A percentile compares a stretch with the other conserved stretches of the same genome.
Evolutionary conservation across 306 rosid species (phyloP).

Genomic region (Quillaja saponaria): DNA sequence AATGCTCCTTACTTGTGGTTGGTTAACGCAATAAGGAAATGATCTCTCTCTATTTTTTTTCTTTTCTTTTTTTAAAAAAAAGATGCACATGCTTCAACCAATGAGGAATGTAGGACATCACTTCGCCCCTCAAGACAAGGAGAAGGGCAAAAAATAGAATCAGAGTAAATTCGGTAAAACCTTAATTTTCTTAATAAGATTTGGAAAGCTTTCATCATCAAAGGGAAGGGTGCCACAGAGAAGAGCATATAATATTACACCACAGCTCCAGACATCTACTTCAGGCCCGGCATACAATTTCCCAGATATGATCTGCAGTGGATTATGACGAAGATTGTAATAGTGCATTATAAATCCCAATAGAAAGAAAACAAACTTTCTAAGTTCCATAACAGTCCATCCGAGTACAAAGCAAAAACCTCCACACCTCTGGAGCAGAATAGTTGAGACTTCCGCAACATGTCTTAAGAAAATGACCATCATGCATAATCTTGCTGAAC

Average conservation of each 20-base stretch:
- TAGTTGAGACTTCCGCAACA: constrained; percentile 96
- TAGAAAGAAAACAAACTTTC: not conserved
- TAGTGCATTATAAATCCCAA: not conserved
- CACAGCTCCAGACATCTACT: constrained; percentile 74
- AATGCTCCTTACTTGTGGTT: no score
- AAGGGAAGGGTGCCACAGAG: constrained; percentile 94
- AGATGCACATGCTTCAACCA: not conserved
- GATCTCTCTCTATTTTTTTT: no score
- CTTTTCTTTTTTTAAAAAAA: no score
- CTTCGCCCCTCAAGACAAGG: no score
- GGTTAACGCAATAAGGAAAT: no score
- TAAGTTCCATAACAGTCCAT: not conserved
- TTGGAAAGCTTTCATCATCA: constrained; percentile 83
- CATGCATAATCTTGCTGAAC: constrained; percentile 90
- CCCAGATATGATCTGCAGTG: constrained; percentile 54
- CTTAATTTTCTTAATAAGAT: constrained; percentile 82
- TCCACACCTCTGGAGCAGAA: constrained; percentile 90
- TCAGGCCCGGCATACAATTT: constrained; percentile 64
- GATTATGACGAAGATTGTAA: not conserved
- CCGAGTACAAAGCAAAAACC: not conserved
- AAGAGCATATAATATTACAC: constrained; percentile 89
- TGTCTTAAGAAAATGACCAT: constrained; percentile 93
- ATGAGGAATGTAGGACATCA: no score
- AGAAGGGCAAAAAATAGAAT: not conserved
- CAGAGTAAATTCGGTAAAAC: constrained; percentile 27